Evolutionary conservation across 129 eudicot species (phyloP).

Genomic region (Artemisia tridentata): DNA sequence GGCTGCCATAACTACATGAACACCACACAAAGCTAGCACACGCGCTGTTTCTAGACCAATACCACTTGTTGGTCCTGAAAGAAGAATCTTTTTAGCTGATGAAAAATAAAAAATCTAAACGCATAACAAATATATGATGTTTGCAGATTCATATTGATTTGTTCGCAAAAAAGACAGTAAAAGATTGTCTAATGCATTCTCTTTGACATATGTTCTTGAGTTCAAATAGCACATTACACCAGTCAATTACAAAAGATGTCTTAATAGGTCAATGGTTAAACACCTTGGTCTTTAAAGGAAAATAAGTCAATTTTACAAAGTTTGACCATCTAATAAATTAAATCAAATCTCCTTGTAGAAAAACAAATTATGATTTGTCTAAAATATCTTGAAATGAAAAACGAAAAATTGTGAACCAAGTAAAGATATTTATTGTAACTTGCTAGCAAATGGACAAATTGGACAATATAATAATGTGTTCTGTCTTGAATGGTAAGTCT

Average conservation of each 20-base stretch:
- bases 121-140: not conserved
- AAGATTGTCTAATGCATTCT: too few relatives aligned
- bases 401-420: not conserved
- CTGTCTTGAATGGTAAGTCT: not conserved
- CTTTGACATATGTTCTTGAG: too few relatives aligned
- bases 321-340: too few relatives aligned
- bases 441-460: slow-evolving; percentile 6
- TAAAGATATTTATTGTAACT: not conserved
- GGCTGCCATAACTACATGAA: slow-evolving; percentile 90
- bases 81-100: not conserved
- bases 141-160: not conserved
- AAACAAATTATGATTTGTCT: not conserved
- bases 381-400: not conserved
- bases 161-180: too few relatives aligned
- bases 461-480: not conserved
- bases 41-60: slow-evolving; percentile 81
- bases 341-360: too few relatives aligned
- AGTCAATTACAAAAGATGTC: too few relatives aligned
- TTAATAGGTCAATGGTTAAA: too few relatives aligned
- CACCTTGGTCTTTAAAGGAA: too few relatives aligned
- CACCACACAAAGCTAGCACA: slow-evolving; percentile 84
- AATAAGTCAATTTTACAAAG: too few relatives aligned
- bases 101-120: not conserved
- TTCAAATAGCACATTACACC: too few relatives aligned
- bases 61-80: slow-evolving; percentile 93